phyloP scores from a whole-genome alignment of 805 yeast species.

The Ogataea thermomethanolica region DNA sequence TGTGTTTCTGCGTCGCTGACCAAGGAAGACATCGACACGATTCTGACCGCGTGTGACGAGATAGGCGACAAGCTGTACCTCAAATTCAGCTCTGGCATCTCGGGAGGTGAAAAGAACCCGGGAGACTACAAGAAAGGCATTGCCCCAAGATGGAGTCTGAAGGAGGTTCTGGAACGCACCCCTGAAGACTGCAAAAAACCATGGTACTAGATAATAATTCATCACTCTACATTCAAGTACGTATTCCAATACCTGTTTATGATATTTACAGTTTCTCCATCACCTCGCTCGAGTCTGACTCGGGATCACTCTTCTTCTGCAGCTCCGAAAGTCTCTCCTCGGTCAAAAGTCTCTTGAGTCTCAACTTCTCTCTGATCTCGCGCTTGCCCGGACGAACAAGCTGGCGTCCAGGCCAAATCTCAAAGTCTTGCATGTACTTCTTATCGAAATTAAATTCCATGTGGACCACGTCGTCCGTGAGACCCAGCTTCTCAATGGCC shows the following conservation, averaged over 20 bases:
- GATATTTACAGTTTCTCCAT: slow-evolving; percentile 7
- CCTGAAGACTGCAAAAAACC: slow-evolving; percentile 54
- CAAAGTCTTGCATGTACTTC: slow-evolving; percentile 72
- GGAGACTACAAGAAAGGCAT: slow-evolving; percentile 53
- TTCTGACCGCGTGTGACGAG: slow-evolving; percentile 66
- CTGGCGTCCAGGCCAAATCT: slow-evolving; percentile 72
- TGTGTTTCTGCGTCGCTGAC: slow-evolving; percentile 92
- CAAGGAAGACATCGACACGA: slow-evolving; percentile 86
- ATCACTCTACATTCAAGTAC: not conserved
- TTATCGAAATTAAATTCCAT: slow-evolving; percentile 79
- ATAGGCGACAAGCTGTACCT: slow-evolving; percentile 74
- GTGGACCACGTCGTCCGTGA: slow-evolving; percentile 73
- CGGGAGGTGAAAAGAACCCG: slow-evolving; percentile 53
- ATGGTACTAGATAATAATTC: slow-evolving; percentile 15
- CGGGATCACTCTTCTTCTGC: not conserved
- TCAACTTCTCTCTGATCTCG: slow-evolving; percentile 44
- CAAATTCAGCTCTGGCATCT: slow-evolving; percentile 74
- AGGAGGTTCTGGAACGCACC: slow-evolving; percentile 70
- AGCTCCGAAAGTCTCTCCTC: slow-evolving; percentile 6
- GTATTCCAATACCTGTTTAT: not conserved
- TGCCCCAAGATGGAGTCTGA: slow-evolving; percentile 73
- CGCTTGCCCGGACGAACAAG: slow-evolving; percentile 55
- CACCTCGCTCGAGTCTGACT: not conserved
- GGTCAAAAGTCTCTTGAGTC: slow-evolving; percentile 36
- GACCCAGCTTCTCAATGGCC: slow-evolving; percentile 83